Conservation (phyloP, 2,329 filamentous ascomycete species). For the Claviceps sp. region DNA sequence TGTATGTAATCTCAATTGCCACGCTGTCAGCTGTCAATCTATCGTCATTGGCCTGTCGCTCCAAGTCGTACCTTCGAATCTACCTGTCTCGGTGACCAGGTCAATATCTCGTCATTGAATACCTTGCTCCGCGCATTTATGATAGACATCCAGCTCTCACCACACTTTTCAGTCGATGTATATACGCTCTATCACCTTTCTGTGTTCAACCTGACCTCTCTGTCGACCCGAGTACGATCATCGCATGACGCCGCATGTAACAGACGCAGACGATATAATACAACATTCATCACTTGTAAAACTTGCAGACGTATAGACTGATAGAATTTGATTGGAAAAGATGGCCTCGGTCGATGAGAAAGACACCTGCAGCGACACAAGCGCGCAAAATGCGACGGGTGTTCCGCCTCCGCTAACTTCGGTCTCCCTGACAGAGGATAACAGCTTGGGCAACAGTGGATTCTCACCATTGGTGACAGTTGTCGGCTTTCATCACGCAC, state of each 20-base stretch:
- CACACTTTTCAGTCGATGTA: neutral
- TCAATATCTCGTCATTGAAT: neutral
- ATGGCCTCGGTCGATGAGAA: conserved; percentile 1
- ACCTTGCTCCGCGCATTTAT: neutral
- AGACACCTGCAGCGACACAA: neutral
- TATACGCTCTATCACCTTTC: neutral
- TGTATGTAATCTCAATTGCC: neutral
- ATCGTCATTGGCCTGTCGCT: neutral
- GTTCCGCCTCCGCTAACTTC: conserved; percentile 19
- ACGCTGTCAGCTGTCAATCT: neutral
- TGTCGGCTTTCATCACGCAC: conserved; percentile 73
- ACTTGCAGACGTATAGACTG: neutral
- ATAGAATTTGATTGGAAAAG: neutral
- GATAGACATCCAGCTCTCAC: neutral
- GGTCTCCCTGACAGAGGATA: conserved; percentile 17
- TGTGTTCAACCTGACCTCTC: neutral
- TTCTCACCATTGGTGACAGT: conserved; percentile 63
- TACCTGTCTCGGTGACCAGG: neutral
- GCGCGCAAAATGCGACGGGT: conserved; percentile 13
- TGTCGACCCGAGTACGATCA: neutral
- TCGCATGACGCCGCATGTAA: neutral
- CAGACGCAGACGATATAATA: neutral
- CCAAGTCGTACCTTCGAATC: neutral
- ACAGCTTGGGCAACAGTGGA: conserved; percentile 19
- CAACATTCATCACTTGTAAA: neutral